These are phyloP conservation scores for Xylaria sp. DNA, from an alignment of 2,329 filamentous ascomycete genomes.

Conservation along the genomic window DNA sequence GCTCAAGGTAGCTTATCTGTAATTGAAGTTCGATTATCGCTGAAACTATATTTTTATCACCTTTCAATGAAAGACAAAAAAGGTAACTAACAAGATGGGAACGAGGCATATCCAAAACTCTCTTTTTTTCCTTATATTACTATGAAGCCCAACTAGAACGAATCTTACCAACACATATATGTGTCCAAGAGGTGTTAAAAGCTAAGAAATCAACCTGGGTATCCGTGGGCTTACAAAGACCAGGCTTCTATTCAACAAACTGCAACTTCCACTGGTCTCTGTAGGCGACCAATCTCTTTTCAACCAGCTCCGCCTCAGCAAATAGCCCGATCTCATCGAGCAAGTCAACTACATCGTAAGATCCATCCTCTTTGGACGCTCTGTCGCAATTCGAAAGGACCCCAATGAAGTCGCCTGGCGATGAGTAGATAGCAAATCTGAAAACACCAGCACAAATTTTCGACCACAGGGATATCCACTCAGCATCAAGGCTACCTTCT, in stretches of 20 bases:
- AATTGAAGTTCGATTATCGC: no score
- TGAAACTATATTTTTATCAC: no score
- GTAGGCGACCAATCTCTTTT: conserved; percentile 27
- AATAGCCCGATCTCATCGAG: conserved; percentile 43
- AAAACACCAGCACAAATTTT: conserved; percentile 43
- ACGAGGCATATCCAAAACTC: no score
- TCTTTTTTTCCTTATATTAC: no score
- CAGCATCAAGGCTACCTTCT: conserved; percentile 29
- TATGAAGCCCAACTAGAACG: no score
- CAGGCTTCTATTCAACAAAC: conserved; percentile 8
- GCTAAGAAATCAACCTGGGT: no score
- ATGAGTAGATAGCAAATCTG: conserved; percentile 41
- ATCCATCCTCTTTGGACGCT: conserved; percentile 59
- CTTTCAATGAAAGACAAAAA: no score
- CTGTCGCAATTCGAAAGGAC: conserved; percentile 43
- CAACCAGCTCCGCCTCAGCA: conserved; percentile 40
- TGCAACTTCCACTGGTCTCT: conserved; percentile 21
- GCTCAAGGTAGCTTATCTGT: no score
- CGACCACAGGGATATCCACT: conserved; percentile 41
- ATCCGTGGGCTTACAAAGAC: no score
- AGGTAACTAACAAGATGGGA: no score
- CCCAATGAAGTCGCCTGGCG: conserved; percentile 31
- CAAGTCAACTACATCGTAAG: conserved; percentile 46
- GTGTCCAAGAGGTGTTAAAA: no score
- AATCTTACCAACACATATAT: no score